These are phyloP conservation scores for Podospora pseudocomata DNA, from an alignment of 495 filamentous ascomycete species.

Conservation along the genomic window DNA sequence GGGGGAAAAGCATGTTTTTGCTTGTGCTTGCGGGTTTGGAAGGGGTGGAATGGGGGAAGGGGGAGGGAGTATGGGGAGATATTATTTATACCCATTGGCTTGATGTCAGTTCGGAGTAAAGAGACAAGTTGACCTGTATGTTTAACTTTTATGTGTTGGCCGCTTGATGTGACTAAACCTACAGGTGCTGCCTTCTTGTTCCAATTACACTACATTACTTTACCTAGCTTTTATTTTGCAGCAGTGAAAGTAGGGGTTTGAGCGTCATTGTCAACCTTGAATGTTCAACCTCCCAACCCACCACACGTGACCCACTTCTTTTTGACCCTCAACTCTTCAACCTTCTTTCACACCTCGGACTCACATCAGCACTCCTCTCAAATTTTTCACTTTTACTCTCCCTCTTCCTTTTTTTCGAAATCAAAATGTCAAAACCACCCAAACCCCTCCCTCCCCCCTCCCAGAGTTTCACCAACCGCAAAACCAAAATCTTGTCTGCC, in stretches of 20 bases:
- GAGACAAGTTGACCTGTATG: not conserved
- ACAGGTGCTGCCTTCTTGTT: too few relatives aligned
- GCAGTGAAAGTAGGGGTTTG: not conserved
- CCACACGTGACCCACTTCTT: not conserved
- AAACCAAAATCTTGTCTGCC: slow-evolving; percentile 60
- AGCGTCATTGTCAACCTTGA: not conserved
- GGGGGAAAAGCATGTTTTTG: not conserved
- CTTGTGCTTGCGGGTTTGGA: not conserved
- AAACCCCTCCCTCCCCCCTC: slow-evolving; percentile 27
- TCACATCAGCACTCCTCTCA: not conserved
- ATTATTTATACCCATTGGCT: not conserved
- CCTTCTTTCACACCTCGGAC: not conserved
- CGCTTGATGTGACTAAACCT: too few relatives aligned
- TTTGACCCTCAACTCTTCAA: not conserved
- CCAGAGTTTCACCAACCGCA: slow-evolving; percentile 54
- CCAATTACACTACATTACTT: too few relatives aligned
- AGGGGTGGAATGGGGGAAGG: not conserved
- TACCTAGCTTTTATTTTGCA: too few relatives aligned
- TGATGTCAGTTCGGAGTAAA: not conserved
- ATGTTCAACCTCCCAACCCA: not conserved
- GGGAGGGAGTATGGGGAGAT: not conserved
- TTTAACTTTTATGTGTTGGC: not conserved
- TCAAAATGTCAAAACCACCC: slow-evolving; percentile 1
- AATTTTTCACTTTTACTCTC: not conserved
- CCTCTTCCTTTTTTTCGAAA: not conserved